phyloP scores from a whole-genome alignment of 495 filamentous ascomycete species.

The Penicillium canariense region DNA sequence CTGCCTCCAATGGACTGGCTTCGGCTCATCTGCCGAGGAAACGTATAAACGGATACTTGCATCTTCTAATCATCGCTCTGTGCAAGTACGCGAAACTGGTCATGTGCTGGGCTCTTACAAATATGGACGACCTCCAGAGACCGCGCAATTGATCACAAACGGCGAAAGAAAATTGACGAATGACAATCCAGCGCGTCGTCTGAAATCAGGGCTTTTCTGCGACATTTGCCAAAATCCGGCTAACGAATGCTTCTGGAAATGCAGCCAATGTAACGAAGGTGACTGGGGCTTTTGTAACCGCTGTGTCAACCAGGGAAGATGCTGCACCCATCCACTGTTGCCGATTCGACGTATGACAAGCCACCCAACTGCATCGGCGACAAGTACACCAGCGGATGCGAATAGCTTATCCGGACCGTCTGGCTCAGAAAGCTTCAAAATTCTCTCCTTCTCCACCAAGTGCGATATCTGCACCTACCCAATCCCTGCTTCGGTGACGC shows the following conservation, averaged over 20 bases:
- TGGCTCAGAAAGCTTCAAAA: slow-evolving; percentile 46
- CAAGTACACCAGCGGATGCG: slow-evolving; percentile 23
- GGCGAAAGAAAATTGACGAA: slow-evolving; percentile 48
- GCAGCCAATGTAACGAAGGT: slow-evolving; percentile 77
- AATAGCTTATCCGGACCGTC: slow-evolving; percentile 29
- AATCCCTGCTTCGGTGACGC: slow-evolving; percentile 63
- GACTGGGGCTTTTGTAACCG: slow-evolving; percentile 88
- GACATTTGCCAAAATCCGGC: slow-evolving; percentile 65
- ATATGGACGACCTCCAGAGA: slow-evolving; percentile 56
- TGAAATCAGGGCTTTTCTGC: slow-evolving; percentile 85
- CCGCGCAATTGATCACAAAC: slow-evolving; percentile 22
- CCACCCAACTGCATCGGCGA: slow-evolving; percentile 19
- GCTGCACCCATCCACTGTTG: slow-evolving; percentile 75
- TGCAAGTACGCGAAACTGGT: slow-evolving; percentile 45
- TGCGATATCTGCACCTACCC: slow-evolving; percentile 72
- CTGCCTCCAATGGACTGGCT: slow-evolving; percentile 77
- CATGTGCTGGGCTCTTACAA: slow-evolving; percentile 67
- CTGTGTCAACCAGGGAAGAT: slow-evolving; percentile 74
- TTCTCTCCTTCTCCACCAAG: slow-evolving; percentile 63
- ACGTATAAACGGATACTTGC: slow-evolving; percentile 50
- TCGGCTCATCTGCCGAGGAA: slow-evolving; percentile 59
- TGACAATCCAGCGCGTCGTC: slow-evolving; percentile 60
- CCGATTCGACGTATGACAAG: slow-evolving; percentile 53
- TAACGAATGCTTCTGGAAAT: slow-evolving; percentile 82
- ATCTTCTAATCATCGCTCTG: slow-evolving; percentile 42